Evolutionary conservation across 1,139 yeast species (phyloP), one percentile per base, ranked within the genome.

Genomic region (Petasospora fabianii): DNA sequence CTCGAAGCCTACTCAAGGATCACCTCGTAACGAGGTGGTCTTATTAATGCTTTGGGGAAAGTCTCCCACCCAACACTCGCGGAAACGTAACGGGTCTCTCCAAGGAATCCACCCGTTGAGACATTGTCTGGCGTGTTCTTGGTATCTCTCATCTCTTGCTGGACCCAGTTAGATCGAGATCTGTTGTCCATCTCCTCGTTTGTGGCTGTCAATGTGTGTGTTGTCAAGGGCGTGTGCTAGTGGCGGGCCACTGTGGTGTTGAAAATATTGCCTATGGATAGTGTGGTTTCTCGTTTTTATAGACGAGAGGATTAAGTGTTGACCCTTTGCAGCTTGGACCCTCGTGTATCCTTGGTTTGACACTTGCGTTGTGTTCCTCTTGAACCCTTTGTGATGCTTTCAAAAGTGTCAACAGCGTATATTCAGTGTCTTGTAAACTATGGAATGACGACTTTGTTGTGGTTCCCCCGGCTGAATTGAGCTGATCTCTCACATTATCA

Each of bases 41-140:
- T 60, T 51, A 19, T 35, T 41, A 48, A 61, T 61, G 87, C 88
- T 82, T 83, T 77, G 92, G 94, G 94, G 92, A 84, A 84, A 84
- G 94, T 84, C 94, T 83, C 92, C 94, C 82, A 88, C 86, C 88
- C 44, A 44, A 63, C 53, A 30, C 24, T 49, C 60, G 65, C 66
- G 69, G 69, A 66, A 65, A 66, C 69, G 66, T 52, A 61, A 51
- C 60, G 68, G 63, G 67, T 58, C 33, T 32, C 36, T 47, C 36
- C 27, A 34, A 36, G 32, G 22, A 39, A 39, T 27, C 45, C 30
- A 39, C 51, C 46, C 54, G 46, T 39, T 47, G 42, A 42, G 47
- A 35, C 27, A 28, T n/a, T 38, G 37, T 27, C 27, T 21, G 39
- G 34, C 29, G 30, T 27, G 32, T 16, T 19, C 18, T 20, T 16